Percentiles rank a stretch among this genome's conserved stretches.
These are phyloP conservation scores for Colletotrichum gigasporum DNA, from an alignment of 2,329 filamentous ascomycete species.

Conservation along the genomic window DNA sequence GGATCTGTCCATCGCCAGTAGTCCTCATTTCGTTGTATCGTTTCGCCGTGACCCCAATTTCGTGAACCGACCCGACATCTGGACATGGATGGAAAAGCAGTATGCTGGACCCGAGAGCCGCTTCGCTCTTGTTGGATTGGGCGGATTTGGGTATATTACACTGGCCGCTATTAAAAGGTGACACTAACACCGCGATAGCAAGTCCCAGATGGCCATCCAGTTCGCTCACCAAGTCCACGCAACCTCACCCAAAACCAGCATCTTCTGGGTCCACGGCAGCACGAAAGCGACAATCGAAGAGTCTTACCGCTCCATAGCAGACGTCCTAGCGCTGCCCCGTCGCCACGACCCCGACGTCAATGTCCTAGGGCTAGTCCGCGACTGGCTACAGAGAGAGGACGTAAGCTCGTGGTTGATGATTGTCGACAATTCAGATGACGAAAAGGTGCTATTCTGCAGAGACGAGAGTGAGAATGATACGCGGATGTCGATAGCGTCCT, in stretches of 20 bases:
- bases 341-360: too few species aligned
- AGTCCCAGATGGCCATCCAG: conserved; percentile 32
- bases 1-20: not conserved
- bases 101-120: not conserved
- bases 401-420: conserved; percentile 32
- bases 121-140: conserved; percentile 23
- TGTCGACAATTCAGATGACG: conserved; percentile 33
- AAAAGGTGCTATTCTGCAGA: not conserved
- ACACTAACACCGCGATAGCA: conserved; percentile 18
- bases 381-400: conserved; percentile 30
- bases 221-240: conserved; percentile 16
- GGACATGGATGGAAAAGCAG: conserved; percentile 10
- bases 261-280: too few species aligned
- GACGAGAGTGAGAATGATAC: not conserved
- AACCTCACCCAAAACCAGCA: conserved; percentile 1
- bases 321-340: conserved; percentile 6
- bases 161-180: not conserved
- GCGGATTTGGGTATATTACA: conserved; percentile 28
- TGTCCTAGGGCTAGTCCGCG: conserved; percentile 22
- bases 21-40: conserved; percentile 15
- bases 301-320: conserved; percentile 23
- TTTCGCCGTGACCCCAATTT: conserved; percentile 28
- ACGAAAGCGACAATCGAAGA: conserved; percentile 20
- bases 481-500: conserved; percentile 28
- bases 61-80: conserved; percentile 13